Base-by-base conservation (phyloP, 805 yeast genomes). In the Zygotorulaspora danielsina region DNA sequence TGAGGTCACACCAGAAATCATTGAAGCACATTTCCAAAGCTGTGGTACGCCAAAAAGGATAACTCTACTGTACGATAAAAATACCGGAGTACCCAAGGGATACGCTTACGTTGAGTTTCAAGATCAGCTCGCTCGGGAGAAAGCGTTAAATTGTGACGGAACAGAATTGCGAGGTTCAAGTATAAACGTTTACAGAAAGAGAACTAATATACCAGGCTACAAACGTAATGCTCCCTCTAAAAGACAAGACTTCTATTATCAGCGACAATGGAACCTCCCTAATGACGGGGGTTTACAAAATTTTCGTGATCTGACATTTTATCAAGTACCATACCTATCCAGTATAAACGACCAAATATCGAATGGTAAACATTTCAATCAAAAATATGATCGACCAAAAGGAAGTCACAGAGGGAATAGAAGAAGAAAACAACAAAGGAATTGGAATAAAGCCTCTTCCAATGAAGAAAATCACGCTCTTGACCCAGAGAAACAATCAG, bases 51-150 rank as follows among this genome's bases (percentile, higher is more conserved):
- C 77, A 35, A 71, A 70, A 44, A 58, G 80, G 46, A 70, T 78
- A 8, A 78, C 83, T 1, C 67, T 78, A 16, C 62, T 77, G 41
- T 48, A 47, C 26, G 54, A 55, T 46, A 64, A 64, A 32, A 61
- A 50, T 47, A 65, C 73, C 1, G 76, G 76, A 0, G 55, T 55
- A 13, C 73, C 77, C 6, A 73, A 70, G 46, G 85, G 84, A 2
- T 77, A 75, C 53, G 86, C 84, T 1, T 81, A 78, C 48, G 66
- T 81, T 21, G 79, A 82, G 48, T 81, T 78, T 52, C 71, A 69
- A 10, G 50, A 55, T 6, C 43, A 46, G 4, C 71, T 63, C 5
- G 60, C 72, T 11, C 79, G 73, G 5, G 50, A 56, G 5, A 58
- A 58, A 19, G 84, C 87, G 1, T 56, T 79, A 32, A 54, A 51